Evolutionary conservation across 2,329 filamentous ascomycete genomes (phyloP).

Genomic region (Cladosporium sp.): DNA sequence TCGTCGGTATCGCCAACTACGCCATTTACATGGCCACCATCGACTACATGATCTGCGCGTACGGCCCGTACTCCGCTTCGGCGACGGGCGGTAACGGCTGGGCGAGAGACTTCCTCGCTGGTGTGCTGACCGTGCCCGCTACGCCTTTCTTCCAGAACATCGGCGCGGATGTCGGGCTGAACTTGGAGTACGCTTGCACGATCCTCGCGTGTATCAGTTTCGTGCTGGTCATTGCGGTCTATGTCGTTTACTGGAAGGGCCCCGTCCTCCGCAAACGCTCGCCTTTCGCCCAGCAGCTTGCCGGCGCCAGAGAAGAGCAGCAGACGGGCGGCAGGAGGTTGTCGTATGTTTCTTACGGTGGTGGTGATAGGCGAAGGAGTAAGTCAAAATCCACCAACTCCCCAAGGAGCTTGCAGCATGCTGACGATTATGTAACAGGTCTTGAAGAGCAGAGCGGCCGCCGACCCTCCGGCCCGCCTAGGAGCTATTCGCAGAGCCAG

Average conservation of each 20-base stretch:
- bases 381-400: constrained; percentile 9
- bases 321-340: constrained; percentile 22
- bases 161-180: constrained; percentile 27
- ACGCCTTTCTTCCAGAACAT: constrained; percentile 52
- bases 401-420: not conserved
- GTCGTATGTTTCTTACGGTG: constrained; percentile 23
- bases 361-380: constrained; percentile 18
- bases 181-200: constrained; percentile 52
- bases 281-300: constrained; percentile 46
- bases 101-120: constrained; percentile 67
- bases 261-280: constrained; percentile 46
- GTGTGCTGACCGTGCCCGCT: constrained; percentile 63
- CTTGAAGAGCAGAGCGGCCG: not conserved
- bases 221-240: constrained; percentile 50
- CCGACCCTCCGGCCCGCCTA: constrained; percentile 7
- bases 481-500: constrained; percentile 23
- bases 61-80: constrained; percentile 66
- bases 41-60: constrained; percentile 63
- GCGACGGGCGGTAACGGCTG: constrained; percentile 73
- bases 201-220: constrained; percentile 47
- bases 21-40: constrained; percentile 40
- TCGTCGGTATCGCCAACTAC: constrained; percentile 66
- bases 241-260: constrained; percentile 53
- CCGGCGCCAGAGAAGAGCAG: constrained; percentile 19
- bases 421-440: not conserved